phyloP scores from a whole-genome alignment of 2,329 filamentous ascomycete genomes.

The Sarocladium brachiariae region DNA sequence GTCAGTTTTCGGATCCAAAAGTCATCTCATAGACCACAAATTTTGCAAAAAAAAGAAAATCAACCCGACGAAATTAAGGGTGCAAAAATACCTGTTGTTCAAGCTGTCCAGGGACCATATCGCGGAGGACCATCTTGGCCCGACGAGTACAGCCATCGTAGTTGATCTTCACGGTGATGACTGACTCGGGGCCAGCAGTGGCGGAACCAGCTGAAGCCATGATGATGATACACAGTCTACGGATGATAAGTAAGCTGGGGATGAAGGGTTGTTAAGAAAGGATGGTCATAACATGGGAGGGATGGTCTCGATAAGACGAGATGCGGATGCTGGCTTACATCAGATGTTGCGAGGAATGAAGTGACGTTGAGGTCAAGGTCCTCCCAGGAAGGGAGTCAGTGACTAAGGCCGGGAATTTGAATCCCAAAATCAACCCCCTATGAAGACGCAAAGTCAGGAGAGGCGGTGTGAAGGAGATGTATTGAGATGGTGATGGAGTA shows the following conservation, averaged over 20 bases:
- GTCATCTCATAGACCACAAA: neutral
- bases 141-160: conserved; percentile 70
- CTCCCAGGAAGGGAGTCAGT: conserved; percentile 8
- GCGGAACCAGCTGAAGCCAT: conserved; percentile 11
- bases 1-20: conserved; percentile 12
- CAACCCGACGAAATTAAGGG: neutral
- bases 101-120: conserved; percentile 67
- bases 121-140: conserved; percentile 83
- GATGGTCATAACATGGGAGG: neutral
- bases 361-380: conserved; percentile 1
- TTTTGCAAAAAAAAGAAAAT: neutral
- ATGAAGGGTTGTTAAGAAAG: neutral
- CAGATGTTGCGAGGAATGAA: conserved; percentile 2
- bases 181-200: conserved; percentile 20
- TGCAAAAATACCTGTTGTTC: conserved; percentile 67
- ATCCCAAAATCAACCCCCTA: neutral
- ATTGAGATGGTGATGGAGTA: conserved; percentile 1
- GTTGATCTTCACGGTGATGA: conserved; percentile 78
- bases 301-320: too few relatives aligned
- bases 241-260: conserved; percentile 22
- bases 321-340: neutral
- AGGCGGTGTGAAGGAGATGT: neutral
- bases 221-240: neutral
- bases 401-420: neutral
- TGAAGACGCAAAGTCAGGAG: neutral